Base-by-base conservation (phyloP, 306 rosid species). In the Pyrus bretschneideri region DNA sequence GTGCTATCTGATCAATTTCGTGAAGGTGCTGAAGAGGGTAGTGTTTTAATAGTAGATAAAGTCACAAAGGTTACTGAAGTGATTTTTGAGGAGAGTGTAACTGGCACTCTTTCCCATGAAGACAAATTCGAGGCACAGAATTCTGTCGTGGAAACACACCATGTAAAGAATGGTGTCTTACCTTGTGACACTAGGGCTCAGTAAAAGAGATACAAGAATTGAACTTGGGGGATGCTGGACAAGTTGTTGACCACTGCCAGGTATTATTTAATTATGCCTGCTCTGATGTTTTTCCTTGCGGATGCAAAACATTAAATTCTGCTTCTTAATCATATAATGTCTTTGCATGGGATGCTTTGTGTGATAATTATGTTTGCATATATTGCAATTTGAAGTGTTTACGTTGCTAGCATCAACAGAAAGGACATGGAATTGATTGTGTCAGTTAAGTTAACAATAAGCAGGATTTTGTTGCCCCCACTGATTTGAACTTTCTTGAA, bases 1-100 rank as follows among this genome's bases (percentile, higher is more conserved):
- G 62, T 79, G 23, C 40, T 89, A 38, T 85, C 86, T 76, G 79
- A 78, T 78, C 88, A 79, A 74, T 81, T 78, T 13, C 70, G 70
- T 79, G 89, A 81, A 84, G 82, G 73, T 38, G 73, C 79, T 69
- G 85, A 81, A 74, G 93, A 89, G 82, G 77, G 89, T 69, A 72
- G 71, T 51, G 84, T 84, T 27, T 78, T 87, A 70, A 70, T 86
- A 73, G 81, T 90, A 59, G 97, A 92, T 77, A 91, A 89, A 82
- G 83, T 89, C 57, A 84, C 88, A 40, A 84, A 83, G 71, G 85
- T 90, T 57, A 71, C 93, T 19, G 90, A 95, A 84, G 93, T 85
- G 80, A 79, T 82, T 54, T 80, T 82, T 74, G 90, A 88, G 81
- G 80, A 80, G 77, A 83, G 80, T 76, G 86, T 71, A 70, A 51